A percentile compares a stretch with the other conserved stretches of the same genome.
Evolutionary conservation across 805 yeast genomes (phyloP).

Genomic region (baker's yeast (Saccharomyces cerevisiae)): DNA sequence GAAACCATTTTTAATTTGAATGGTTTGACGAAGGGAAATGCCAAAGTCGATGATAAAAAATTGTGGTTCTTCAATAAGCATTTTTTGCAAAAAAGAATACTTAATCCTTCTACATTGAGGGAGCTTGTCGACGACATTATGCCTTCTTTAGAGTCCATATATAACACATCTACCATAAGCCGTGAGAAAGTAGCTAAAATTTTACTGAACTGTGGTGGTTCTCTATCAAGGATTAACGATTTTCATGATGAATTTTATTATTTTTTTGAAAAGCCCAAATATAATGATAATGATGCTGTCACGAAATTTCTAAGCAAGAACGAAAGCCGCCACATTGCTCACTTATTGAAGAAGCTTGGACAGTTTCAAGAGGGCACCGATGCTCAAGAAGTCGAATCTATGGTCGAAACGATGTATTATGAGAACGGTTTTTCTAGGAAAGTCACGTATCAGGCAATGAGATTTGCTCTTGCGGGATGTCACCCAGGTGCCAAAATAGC

Average conservation of each 20-base stretch:
- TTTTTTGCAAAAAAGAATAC: constrained; percentile 43
- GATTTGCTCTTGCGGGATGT: constrained; percentile 66
- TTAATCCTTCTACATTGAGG: constrained; percentile 30
- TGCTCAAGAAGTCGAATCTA: constrained; percentile 3
- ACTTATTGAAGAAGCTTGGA: constrained; percentile 4
- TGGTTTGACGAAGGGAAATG: constrained; percentile 84
- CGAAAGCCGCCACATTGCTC: constrained; percentile 1
- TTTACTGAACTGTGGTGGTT: constrained; percentile 39
- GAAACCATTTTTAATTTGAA: constrained; percentile 51
- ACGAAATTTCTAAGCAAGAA: constrained; percentile 1
- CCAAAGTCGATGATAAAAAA: constrained; percentile 78
- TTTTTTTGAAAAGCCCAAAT: constrained; percentile 36
- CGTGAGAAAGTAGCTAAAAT: constrained; percentile 33
- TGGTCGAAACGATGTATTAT: neutral
- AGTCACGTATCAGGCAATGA: constrained; percentile 45
- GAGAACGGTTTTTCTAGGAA: constrained; percentile 20
- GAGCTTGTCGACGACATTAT: constrained; percentile 32
- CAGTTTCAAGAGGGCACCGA: neutral
- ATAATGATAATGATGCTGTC: constrained; percentile 15
- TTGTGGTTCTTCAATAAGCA: constrained; percentile 69
- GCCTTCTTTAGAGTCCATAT: constrained; percentile 11
- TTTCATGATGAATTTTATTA: constrained; percentile 41
- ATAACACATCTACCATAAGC: constrained; percentile 7
- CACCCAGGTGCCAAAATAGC: constrained; percentile 64
- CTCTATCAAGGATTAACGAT: constrained; percentile 48